Evolutionary conservation across 83 land plant species (phyloP).

Genomic region (Thuja plicata): DNA sequence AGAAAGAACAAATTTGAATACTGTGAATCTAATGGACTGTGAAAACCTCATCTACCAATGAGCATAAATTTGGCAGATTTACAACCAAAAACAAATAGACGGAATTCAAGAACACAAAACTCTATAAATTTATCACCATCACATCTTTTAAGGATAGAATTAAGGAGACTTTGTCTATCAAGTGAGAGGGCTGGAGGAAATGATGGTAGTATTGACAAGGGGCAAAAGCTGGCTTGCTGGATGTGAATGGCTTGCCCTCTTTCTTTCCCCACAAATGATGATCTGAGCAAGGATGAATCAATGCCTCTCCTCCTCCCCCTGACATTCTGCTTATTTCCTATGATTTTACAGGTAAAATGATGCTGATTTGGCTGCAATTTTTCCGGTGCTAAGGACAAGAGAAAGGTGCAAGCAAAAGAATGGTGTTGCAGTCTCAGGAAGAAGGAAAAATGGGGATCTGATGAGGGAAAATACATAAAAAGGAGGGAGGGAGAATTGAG

Average conservation of each 20-base stretch:
- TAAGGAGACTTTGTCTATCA: not conserved
- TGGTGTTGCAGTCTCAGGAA: not conserved
- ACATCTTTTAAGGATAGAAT: not conserved
- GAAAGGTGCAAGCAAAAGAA: not conserved
- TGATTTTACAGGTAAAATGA: not conserved
- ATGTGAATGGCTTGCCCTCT: not conserved
- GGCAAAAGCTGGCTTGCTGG: not conserved
- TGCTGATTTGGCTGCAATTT: not conserved
- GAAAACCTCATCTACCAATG: too few species aligned
- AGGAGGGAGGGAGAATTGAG: not conserved
- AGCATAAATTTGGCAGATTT: not conserved
- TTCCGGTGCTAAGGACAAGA: not conserved
- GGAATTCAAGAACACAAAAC: not conserved
- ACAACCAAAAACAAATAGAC: not conserved
- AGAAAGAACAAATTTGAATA: too few species aligned
- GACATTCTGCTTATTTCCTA: not conserved
- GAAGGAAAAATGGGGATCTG: not conserved
- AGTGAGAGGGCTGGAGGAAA: not conserved
- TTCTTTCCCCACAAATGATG: not conserved
- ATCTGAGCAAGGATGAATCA: not conserved
- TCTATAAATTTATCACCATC: not conserved
- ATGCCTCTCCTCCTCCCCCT: not conserved
- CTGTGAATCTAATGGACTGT: too few species aligned
- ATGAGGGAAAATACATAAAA: not conserved
- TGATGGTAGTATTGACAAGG: not conserved